A percentile compares a stretch with the other conserved stretches of the same genome.
Conservation (phyloP, 2,329 filamentous ascomycete species). For the Ophiognomonia clavigignenti-juglandacearum region DNA sequence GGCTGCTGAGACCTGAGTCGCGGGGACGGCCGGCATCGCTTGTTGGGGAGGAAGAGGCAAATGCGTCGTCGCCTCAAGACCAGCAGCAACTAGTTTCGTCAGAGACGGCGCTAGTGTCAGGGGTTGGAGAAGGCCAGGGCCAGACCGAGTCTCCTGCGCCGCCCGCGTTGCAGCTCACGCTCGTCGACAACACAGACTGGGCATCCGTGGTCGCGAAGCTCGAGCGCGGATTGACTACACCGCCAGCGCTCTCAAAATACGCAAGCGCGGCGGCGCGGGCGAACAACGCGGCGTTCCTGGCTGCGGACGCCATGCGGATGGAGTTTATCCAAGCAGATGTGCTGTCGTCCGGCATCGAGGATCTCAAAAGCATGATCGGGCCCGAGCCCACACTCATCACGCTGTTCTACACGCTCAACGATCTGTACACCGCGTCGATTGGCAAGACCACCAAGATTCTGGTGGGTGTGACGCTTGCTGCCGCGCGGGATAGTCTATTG, state of each 20-base stretch:
- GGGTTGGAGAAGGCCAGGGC: no score
- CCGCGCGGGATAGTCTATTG: slow-evolving; percentile 11
- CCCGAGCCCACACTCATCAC: slow-evolving; percentile 9
- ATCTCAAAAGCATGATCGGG: slow-evolving; percentile 6
- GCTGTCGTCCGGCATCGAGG: slow-evolving; percentile 3
- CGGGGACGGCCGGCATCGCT: background rate
- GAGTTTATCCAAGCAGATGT: slow-evolving; percentile 9
- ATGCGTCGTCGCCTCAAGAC: background rate
- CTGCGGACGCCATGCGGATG: background rate
- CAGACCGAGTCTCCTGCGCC: no score
- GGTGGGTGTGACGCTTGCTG: slow-evolving; percentile 4
- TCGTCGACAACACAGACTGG: slow-evolving; percentile 15
- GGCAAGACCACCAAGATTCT: slow-evolving; percentile 11
- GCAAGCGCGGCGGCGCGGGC: slow-evolving; percentile 15
- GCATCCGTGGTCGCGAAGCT: slow-evolving; percentile 11
- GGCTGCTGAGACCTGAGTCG: slow-evolving; percentile 12
- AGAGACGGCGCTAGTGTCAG: no score
- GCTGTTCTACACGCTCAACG: slow-evolving; percentile 15
- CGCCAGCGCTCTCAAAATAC: slow-evolving; percentile 16
- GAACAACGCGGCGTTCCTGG: slow-evolving; percentile 11
- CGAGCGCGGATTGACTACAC: slow-evolving; percentile 7
- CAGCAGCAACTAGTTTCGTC: background rate
- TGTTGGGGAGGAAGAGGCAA: background rate
- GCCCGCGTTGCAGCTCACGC: slow-evolving; percentile 3
- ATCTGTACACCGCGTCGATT: slow-evolving; percentile 16